Evolutionary conservation across 179 eudicot genomes (phyloP).

Genomic region (Actinidia chinensis): DNA sequence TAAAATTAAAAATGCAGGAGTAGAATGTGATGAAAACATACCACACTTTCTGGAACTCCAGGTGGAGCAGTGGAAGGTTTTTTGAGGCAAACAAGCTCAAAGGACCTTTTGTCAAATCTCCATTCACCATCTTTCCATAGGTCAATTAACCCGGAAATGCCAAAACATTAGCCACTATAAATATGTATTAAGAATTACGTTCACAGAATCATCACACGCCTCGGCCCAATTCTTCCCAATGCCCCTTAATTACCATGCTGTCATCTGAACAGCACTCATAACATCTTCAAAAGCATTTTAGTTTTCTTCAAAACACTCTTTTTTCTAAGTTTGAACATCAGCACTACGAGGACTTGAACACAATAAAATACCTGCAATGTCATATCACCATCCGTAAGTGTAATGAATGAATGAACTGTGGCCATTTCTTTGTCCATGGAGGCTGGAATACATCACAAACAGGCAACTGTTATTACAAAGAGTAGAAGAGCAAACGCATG

Average conservation of each 20-base stretch:
- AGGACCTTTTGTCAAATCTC: conserved; percentile 99
- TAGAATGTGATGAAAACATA: conserved; percentile 37
- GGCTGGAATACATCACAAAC: conserved; percentile 54
- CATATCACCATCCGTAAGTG: conserved; percentile 96
- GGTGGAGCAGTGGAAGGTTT: conserved; percentile 88
- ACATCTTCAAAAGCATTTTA: neutral
- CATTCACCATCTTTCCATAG: conserved; percentile 94
- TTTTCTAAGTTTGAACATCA: neutral
- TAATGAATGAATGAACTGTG: conserved; percentile 81
- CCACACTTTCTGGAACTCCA: conserved; percentile 97
- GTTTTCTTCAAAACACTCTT: neutral
- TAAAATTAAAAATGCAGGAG: neutral
- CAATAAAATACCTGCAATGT: conserved; percentile 63
- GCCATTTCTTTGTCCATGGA: conserved; percentile 88
- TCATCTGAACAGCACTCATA: neutral
- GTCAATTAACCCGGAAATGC: conserved; percentile 76
- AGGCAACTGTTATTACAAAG: conserved; percentile 15
- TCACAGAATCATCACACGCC: neutral
- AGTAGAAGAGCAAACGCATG: conserved; percentile 13
- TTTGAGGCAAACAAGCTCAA: conserved; percentile 56
- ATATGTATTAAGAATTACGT: neutral
- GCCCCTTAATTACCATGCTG: neutral
- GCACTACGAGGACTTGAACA: neutral
- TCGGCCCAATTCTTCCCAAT: neutral
- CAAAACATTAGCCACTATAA: conserved; percentile 11